Base-by-base conservation (phyloP, 192 early-diverging fungal species). In the Tieghemiomyces parasiticus region DNA sequence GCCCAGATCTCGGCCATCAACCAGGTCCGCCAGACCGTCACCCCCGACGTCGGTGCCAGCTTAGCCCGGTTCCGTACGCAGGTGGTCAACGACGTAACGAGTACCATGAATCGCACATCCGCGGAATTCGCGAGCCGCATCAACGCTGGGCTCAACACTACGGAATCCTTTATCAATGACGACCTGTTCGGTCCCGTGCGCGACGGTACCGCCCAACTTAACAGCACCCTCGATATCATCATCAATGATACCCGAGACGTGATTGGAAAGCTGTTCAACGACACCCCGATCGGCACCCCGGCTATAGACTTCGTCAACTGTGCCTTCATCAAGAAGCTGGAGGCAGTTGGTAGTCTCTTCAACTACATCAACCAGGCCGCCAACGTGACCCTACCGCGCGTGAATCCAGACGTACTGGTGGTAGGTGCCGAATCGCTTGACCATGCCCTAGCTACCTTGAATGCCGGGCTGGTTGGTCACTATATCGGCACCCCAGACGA, bases 291-390 rank as follows among this genome's bases (percentile, higher is more conserved):
- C 2, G 47, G 66, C 28, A 26, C 63, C 6, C 63, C 70, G 0
- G 66, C 71, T 45, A 67, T 71, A 60, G 73, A 70, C 25, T 46
- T 75, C 1, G 65, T 75, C 44, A 75, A 75, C 64, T 75, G 73
- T 42, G 69, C 73, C 26, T 48, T 75, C 55, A 69, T 70, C 30
- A 67, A 67, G 61, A 63, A 75, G 38, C 64, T 75, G 32, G 53
- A 62, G 24, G 49, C 70, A 0, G 31, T 75, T 0, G 65, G 69
- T 28, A 69, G 66, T 45, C 28, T 75, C 1, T 59, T 71, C 14
- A 67, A 65, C 3, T 75, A 63, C 58, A 31, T 75, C 59, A 59
- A 68, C 38, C 65, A 71, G 3, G 61, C 62, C 29, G 60, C 67
- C 46, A 70, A 63, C 46, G 30, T 75, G 14, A 35, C 35, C 4